Base-by-base conservation (phyloP, 2,329 filamentous ascomycete species). In the Cucurbitaria berberidis region DNA sequence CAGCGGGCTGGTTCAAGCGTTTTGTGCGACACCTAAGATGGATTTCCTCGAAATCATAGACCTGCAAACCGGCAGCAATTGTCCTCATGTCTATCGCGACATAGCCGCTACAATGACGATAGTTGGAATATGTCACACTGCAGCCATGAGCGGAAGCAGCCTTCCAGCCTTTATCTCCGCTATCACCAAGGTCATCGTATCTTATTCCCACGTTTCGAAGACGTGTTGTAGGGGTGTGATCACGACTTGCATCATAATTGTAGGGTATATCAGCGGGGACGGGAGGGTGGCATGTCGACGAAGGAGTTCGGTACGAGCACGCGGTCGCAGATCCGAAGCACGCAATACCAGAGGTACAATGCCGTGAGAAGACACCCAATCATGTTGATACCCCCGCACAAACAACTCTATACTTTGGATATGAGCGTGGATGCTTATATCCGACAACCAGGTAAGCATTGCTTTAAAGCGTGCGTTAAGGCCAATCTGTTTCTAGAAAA, bases 281-380 rank as follows among this genome's bases (percentile, higher is more conserved):
- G 18, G 21, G 41, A 35, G 21, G 30, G 38, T 30, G 18, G 9
- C 38, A 35, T 39, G 16, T 48, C 21, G 27, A 22, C 30, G n/a
- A 22, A 30, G 29, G 16, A 40, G 47, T 51, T 30, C 22, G 22
- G 30, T 36, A 13, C 8, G 36, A 50, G 53, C 50, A 53, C 44
- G 45, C 46, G 43, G 46, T 36, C 19, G 51, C 16, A 21, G 51
- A 45, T 45, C 30, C 43, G 53, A 59, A 63, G 60, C 60, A 63
- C 60, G 60, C 59, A 59, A 63, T 63, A 47, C 36, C 27, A 29
- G 29, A 41, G 41, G 32, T 16, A 51, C 46, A 48, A 52, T 58
- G 41, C 45, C 38, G 48, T 55, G 50, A 58, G 53, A 57, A 53
- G 54, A 39, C 16, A 16, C 39, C 54, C 54, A 51, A 54, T 52